phyloP scores from a whole-genome alignment of 2,329 filamentous ascomycete genomes.

The Alternaria incomplexa region DNA sequence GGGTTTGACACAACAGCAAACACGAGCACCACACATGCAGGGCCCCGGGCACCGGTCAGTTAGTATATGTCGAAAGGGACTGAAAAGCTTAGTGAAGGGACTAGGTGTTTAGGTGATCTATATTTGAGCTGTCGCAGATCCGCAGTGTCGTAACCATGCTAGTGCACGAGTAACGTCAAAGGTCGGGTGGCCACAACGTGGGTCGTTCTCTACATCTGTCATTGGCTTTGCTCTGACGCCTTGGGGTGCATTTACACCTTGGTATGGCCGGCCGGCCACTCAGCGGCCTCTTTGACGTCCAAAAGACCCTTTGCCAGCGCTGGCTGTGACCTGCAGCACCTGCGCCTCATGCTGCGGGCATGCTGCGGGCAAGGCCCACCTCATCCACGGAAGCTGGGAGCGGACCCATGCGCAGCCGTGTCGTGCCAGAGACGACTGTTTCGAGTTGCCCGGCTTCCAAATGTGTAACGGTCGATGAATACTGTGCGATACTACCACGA shows the following conservation, averaged over 20 bases:
- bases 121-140: slow-evolving; percentile 37
- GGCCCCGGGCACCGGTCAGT: slow-evolving; percentile 10
- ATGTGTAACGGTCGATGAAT: background rate
- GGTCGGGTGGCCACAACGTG: slow-evolving; percentile 26
- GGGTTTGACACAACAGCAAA: slow-evolving; percentile 24
- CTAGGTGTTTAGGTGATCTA: slow-evolving; percentile 29
- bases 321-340: slow-evolving; percentile 7
- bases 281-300: background rate
- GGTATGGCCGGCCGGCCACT: background rate
- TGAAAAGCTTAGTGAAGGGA: slow-evolving; percentile 21
- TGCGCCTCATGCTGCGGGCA: slow-evolving; percentile 20
- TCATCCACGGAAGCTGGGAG: slow-evolving; percentile 2
- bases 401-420: slow-evolving; percentile 15
- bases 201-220: slow-evolving; percentile 1
- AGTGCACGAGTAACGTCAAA: slow-evolving; percentile 19
- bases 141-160: slow-evolving; percentile 27
- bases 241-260: slow-evolving; percentile 3
- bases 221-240: slow-evolving; percentile 8
- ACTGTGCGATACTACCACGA: background rate
- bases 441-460: background rate
- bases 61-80: slow-evolving; percentile 14
- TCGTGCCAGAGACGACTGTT: background rate
- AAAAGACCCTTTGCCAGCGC: slow-evolving; percentile 4
- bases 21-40: slow-evolving; percentile 28
- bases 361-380: slow-evolving; percentile 14